phyloP scores from a whole-genome alignment of 2,329 filamentous ascomycete genomes.

The Dryadomyces quercivorus region DNA sequence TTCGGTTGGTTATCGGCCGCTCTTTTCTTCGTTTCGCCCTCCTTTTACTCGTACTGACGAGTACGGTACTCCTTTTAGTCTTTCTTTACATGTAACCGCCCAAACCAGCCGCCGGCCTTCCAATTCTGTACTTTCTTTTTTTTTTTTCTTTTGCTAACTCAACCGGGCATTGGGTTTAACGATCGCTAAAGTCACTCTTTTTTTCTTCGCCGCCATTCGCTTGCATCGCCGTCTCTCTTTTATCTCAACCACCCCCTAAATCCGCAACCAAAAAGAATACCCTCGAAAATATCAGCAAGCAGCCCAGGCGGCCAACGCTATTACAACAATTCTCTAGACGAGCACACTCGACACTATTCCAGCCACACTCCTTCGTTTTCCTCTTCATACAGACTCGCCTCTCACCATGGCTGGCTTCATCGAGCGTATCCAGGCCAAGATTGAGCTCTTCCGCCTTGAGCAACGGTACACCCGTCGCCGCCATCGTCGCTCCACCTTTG shows the following conservation, averaged over 20 bases:
- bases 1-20: neutral
- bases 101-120: neutral
- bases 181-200: neutral
- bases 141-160: neutral
- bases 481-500: slow-evolving; percentile 74
- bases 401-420: slow-evolving; percentile 31
- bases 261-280: neutral
- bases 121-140: neutral
- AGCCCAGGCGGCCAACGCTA: neutral
- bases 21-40: neutral
- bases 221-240: neutral
- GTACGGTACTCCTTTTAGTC: neutral
- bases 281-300: neutral
- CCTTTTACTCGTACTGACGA: neutral
- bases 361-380: no score
- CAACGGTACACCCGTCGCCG: slow-evolving; percentile 88
- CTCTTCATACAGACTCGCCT: neutral
- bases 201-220: neutral
- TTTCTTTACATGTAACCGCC: neutral
- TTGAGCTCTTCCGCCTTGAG: slow-evolving; percentile 90
- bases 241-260: neutral
- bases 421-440: slow-evolving; percentile 51
- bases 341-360: neutral
- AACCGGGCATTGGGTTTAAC: neutral
- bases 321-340: neutral